Percentiles rank a stretch among this genome's conserved stretches.
Evolutionary conservation across 2,329 filamentous ascomycete species (phyloP).

Genomic region (Nemania diffusa): DNA sequence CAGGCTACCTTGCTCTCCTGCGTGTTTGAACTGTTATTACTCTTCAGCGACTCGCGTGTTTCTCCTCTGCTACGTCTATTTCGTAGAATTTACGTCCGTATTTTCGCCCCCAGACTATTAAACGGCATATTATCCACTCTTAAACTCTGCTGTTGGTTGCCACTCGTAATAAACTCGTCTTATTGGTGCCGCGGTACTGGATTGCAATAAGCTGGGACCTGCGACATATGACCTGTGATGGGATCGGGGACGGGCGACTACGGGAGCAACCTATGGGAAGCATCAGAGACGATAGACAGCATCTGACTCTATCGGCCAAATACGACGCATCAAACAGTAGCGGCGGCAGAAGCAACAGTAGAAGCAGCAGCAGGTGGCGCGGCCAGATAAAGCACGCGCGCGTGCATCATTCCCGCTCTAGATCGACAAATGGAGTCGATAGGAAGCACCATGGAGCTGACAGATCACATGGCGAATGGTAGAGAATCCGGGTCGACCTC

Average conservation of each 20-base stretch:
- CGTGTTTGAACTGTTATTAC: conserved; percentile 12
- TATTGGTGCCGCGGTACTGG: conserved; percentile 22
- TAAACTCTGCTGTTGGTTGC: background rate
- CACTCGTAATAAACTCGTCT: conserved; percentile 8
- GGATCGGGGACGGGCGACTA: conserved; percentile 20
- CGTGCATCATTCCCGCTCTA: conserved; percentile 8
- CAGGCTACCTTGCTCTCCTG: conserved; percentile 23
- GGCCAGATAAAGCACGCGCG: conserved; percentile 1
- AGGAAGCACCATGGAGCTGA: conserved; percentile 28
- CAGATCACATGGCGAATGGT: conserved; percentile 22
- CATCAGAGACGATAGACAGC: conserved; percentile 15
- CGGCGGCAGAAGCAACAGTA: no score
- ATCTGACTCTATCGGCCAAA: conserved; percentile 8
- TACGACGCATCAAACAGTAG: conserved; percentile 4
- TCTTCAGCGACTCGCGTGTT: conserved; percentile 10
- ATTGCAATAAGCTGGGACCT: conserved; percentile 3
- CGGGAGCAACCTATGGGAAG: conserved; percentile 25
- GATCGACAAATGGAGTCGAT: conserved; percentile 3
- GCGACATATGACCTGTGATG: conserved; percentile 26
- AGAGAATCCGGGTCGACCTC: conserved; percentile 38
- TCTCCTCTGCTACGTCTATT: conserved; percentile 9
- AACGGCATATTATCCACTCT: conserved; percentile 2
- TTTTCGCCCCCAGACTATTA: background rate
- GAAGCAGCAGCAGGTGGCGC: conserved; percentile 3
- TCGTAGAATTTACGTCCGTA: conserved; percentile 27